Evolutionary conservation across 2,329 filamentous ascomycete genomes (phyloP).

Genomic region (Aspergillus melleus): DNA sequence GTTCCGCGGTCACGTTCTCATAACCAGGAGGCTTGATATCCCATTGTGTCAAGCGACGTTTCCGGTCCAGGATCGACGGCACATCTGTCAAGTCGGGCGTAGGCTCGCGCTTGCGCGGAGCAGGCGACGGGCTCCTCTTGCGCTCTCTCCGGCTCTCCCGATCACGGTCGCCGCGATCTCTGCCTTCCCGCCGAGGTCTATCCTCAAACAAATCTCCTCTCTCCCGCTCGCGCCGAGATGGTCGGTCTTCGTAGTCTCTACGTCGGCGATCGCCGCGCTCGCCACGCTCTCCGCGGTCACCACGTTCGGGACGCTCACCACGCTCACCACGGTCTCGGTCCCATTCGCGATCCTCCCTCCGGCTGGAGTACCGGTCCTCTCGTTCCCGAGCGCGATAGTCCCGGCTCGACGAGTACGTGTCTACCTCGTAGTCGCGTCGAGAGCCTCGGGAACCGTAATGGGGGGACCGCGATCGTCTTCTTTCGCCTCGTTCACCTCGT

Average conservation of each 20-base stretch:
- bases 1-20: constrained; percentile 96
- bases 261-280: constrained; percentile 61
- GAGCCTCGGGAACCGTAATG: constrained; percentile 66
- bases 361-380: constrained; percentile 82
- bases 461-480: constrained; percentile 84
- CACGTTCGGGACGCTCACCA: constrained; percentile 42
- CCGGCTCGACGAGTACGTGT: constrained; percentile 89
- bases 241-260: constrained; percentile 64
- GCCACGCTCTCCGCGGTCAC: not conserved
- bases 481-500: constrained; percentile 54
- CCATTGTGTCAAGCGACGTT: constrained; percentile 95
- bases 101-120: constrained; percentile 87
- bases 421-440: constrained; percentile 73
- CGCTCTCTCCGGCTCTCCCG: constrained; percentile 52
- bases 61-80: constrained; percentile 77
- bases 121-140: constrained; percentile 70
- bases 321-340: constrained; percentile 72
- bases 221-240: constrained; percentile 51
- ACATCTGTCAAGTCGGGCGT: constrained; percentile 92
- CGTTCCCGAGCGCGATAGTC: constrained; percentile 91
- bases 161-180: constrained; percentile 42
- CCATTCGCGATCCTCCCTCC: constrained; percentile 74
- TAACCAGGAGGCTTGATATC: constrained; percentile 99
- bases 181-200: constrained; percentile 48
- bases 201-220: constrained; percentile 66